phyloP scores from a whole-genome alignment of 1,139 yeast genomes.

The Debaryomyces sp. region DNA sequence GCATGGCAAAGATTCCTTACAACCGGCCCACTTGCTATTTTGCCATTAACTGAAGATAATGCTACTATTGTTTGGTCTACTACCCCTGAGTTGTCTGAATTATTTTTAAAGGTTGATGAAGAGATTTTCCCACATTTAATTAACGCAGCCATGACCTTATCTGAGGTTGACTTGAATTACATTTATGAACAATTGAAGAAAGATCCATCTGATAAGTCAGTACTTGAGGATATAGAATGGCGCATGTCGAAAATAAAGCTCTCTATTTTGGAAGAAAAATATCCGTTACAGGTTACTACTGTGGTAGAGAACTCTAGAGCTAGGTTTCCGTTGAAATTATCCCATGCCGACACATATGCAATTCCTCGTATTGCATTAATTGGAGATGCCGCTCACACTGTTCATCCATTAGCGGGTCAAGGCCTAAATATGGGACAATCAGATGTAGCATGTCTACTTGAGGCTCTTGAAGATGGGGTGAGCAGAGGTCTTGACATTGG shows the following conservation, averaged over 20 bases:
- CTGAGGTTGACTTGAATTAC: conserved; percentile 46
- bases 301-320: conserved; percentile 74
- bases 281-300: conserved; percentile 64
- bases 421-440: conserved; percentile 97
- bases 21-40: conserved; percentile 90
- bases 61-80: conserved; percentile 95
- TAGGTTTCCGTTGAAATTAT: conserved; percentile 82
- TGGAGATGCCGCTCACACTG: conserved; percentile 98
- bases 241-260: conserved; percentile 52
- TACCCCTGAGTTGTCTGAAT: conserved; percentile 71
- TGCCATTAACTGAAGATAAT: conserved; percentile 83
- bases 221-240: conserved; percentile 74
- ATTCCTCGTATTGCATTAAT: conserved; percentile 84
- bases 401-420: conserved; percentile 98
- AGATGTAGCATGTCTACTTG: conserved; percentile 75
- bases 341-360: conserved; percentile 89
- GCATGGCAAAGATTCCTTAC: conserved; percentile 96
- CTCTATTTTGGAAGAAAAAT: conserved; percentile 55
- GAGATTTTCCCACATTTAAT: conserved; percentile 69
- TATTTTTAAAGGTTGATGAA: conserved; percentile 59
- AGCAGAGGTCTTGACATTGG: conserved; percentile 89
- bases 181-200: conserved; percentile 33
- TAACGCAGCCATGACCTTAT: conserved; percentile 83
- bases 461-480: conserved; percentile 69
- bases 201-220: conserved; percentile 47